Conservation (phyloP, 768 basidiomycete genomes). For the Leucocoprinus birnbaumii region DNA sequence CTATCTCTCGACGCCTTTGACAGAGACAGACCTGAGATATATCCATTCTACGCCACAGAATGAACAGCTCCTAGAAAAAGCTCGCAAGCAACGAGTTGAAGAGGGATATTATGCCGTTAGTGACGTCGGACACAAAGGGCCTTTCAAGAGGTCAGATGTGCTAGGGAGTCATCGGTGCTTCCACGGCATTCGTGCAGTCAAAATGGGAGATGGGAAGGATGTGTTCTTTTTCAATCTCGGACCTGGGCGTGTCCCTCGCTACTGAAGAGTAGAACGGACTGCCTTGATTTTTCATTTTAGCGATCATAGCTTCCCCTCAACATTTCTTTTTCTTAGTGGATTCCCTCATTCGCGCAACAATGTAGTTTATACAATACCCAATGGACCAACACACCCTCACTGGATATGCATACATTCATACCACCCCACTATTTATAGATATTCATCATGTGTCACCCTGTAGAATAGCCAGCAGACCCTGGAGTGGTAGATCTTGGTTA, state of each 20-base stretch:
- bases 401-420: too few relatives aligned
- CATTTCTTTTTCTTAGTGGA: background rate
- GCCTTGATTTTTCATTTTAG: too few relatives aligned
- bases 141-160: slow-evolving; percentile 48
- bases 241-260: slow-evolving; percentile 25
- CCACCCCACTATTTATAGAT: too few relatives aligned
- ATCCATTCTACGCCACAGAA: slow-evolving; percentile 23
- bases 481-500: too few relatives aligned
- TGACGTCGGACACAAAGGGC: slow-evolving; percentile 33
- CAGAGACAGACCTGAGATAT: slow-evolving; percentile 26
- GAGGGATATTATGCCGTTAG: slow-evolving; percentile 33
- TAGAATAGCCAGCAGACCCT: too few relatives aligned
- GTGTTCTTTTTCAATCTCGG: slow-evolving; percentile 44
- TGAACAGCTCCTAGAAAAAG: slow-evolving; percentile 19
- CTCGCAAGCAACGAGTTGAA: slow-evolving; percentile 32
- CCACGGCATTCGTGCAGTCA: slow-evolving; percentile 38
- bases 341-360: background rate
- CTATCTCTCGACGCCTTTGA: slow-evolving; percentile 45
- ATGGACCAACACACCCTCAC: background rate
- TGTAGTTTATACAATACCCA: background rate
- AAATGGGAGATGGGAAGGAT: slow-evolving; percentile 37
- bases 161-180: slow-evolving; percentile 44
- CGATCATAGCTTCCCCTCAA: background rate
- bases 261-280: background rate
- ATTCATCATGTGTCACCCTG: too few relatives aligned